Percentiles rank a stretch among this genome's conserved stretches.
Evolutionary conservation across 1,284 basidiomycete species (phyloP).

Genomic region (Lentinus polychrous): DNA sequence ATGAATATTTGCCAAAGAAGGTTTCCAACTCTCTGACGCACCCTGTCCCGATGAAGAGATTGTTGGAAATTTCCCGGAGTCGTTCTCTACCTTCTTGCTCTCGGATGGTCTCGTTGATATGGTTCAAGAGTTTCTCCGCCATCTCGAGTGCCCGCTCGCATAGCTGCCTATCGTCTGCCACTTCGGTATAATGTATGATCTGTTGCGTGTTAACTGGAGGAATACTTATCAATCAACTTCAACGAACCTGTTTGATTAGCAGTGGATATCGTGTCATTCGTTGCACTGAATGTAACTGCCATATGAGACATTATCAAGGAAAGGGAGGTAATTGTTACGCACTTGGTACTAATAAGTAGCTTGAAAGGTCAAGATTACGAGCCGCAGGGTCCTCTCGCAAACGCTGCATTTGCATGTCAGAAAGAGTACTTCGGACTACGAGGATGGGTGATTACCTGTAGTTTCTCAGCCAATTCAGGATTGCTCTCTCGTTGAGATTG

Average conservation of each 20-base stretch:
- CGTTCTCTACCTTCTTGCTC: conserved; percentile 77
- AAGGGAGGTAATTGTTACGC: no score
- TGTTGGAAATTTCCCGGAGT: conserved; percentile 64
- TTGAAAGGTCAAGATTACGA: conserved; percentile 83
- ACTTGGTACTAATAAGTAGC: conserved; percentile 90
- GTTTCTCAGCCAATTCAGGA: conserved; percentile 53
- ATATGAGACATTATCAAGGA: not conserved
- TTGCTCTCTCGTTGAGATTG: conserved; percentile 69
- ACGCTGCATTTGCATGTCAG: conserved; percentile 32
- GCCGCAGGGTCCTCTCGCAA: conserved; percentile 71
- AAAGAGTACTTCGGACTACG: not conserved
- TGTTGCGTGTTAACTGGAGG: conserved; percentile 27
- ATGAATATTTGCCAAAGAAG: not conserved
- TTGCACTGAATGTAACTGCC: conserved; percentile 64
- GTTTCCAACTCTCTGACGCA: conserved; percentile 27
- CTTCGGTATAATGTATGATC: conserved; percentile 75
- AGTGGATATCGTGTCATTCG: conserved; percentile 89
- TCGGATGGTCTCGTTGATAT: conserved; percentile 87
- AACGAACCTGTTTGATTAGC: conserved; percentile 67
- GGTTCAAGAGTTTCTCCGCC: conserved; percentile 67
- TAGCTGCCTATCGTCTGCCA: conserved; percentile 45
- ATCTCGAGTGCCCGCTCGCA: conserved; percentile 54
- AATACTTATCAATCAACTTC: not conserved
- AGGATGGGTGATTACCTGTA: conserved; percentile 48
- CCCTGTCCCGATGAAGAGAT: conserved; percentile 86